Conservation (phyloP, 2,329 filamentous ascomycete species). For the Xylariaceae sp. region DNA sequence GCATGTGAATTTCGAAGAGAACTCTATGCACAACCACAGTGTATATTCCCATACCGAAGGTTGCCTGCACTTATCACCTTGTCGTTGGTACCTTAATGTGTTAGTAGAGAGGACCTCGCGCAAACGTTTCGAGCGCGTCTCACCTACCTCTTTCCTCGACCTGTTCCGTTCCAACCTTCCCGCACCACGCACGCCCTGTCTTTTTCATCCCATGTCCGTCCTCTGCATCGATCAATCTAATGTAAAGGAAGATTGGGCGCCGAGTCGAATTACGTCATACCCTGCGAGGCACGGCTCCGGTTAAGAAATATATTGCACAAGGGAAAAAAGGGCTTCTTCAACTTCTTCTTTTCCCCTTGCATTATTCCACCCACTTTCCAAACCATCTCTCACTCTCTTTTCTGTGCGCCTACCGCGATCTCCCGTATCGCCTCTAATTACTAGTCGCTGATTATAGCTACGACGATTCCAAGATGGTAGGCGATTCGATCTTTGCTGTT, state of each 20-base stretch:
- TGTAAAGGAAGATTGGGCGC: slow-evolving; percentile 6
- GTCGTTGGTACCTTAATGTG: too few species aligned
- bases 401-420: background rate
- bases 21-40: too few species aligned
- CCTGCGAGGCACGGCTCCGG: background rate
- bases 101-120: background rate
- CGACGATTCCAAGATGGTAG: slow-evolving; percentile 21
- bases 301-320: background rate
- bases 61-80: too few species aligned
- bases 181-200: slow-evolving; percentile 9
- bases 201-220: background rate
- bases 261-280: slow-evolving; percentile 14
- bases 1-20: too few species aligned
- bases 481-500: background rate
- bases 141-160: background rate
- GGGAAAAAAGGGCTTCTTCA: background rate
- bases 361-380: too few species aligned
- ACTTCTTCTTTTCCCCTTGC: background rate
- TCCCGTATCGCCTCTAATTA: background rate
- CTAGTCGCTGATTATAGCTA: background rate
- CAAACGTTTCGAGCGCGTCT: background rate
- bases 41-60: too few species aligned
- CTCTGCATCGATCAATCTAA: slow-evolving; percentile 9
- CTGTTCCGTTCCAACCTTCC: background rate
- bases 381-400: background rate